Base-by-base conservation (phyloP, 2,329 filamentous ascomycete species). In the Fusarium torulosum region DNA sequence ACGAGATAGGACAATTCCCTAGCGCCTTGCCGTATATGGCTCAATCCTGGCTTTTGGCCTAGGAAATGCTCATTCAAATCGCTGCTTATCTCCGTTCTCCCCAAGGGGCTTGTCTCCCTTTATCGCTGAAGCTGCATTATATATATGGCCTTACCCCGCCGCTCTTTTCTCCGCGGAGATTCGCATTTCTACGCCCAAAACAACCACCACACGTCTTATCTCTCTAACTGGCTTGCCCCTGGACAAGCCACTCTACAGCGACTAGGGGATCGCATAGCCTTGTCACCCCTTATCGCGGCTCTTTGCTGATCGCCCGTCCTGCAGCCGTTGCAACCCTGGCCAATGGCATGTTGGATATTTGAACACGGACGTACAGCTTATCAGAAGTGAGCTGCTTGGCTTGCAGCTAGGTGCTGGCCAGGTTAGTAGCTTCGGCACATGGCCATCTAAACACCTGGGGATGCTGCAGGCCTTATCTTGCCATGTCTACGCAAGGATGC, bases 101-200 rank as follows among this genome's bases (percentile, higher is more conserved):
- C 31, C 51, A 38, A 38, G 47, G n/a, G 60, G 44, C 42, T 27
- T 56, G 25, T 64, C 42, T 51, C 42, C 29, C 59, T 52, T 59
- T 65, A 63, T 60, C 69, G 53, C 56, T 37, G 20, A 43, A 25
- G 41, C 40, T 44, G 40, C 38, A 38, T 35, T 74, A 72, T 71
- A 72, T 72, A 72, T 61, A 53, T 59, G 42, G 45, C 40, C 37
- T 50, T 68, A 55, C 59, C 59, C 66, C 70, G 60, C 69, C 53
- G 59, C 25, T 25, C 13, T 38, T 35, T 20, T 38, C 71, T 73
- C 71, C 71, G 71, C 71, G 69, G 72, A 74, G 70, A 74, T 72
- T 67, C 72, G 64, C 57, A 64, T 42, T 63, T 59, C 69, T 47
- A 52, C 49, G 37, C 56, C 51, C 50, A 25, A 45, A 70, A 61